Evolutionary conservation across 2,329 filamentous ascomycete genomes (phyloP).

Genomic region (Pseudogymnoascus sp.): DNA sequence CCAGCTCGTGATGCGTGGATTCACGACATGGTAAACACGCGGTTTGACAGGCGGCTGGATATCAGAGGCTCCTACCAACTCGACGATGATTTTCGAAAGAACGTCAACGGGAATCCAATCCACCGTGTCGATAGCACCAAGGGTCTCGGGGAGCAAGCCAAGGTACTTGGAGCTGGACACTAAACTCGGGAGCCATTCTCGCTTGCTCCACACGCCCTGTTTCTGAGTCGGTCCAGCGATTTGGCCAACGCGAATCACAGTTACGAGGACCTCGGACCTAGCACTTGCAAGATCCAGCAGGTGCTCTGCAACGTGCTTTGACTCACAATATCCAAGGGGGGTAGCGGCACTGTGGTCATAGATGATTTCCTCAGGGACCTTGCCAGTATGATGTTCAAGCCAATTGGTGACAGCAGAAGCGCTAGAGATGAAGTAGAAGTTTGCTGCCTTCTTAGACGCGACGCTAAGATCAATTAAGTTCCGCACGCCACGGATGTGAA

Average conservation of each 20-base stretch:
- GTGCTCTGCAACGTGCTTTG: slow-evolving; percentile 9
- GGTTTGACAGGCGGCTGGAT: no score
- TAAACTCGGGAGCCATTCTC: slow-evolving; percentile 35
- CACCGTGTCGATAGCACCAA: slow-evolving; percentile 29
- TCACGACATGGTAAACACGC: no score
- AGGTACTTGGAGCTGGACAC: slow-evolving; percentile 32
- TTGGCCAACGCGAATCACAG: slow-evolving; percentile 27
- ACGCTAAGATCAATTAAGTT: slow-evolving; percentile 25
- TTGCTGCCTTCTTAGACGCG: not conserved
- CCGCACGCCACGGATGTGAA: slow-evolving; percentile 28
- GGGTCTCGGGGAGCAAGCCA: slow-evolving; percentile 29
- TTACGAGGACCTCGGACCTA: no score
- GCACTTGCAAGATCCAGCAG: slow-evolving; percentile 14
- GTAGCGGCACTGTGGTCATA: slow-evolving; percentile 10
- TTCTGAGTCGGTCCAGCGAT: slow-evolving; percentile 23
- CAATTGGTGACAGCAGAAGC: slow-evolving; percentile 12
- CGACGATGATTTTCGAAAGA: slow-evolving; percentile 30
- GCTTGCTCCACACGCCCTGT: slow-evolving; percentile 31
- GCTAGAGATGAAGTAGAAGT: slow-evolving; percentile 18
- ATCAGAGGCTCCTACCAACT: slow-evolving; percentile 21
- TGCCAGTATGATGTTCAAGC: not conserved
- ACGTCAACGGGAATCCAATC: slow-evolving; percentile 39
- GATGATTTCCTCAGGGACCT: slow-evolving; percentile 26
- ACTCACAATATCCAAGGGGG: slow-evolving; percentile 16
- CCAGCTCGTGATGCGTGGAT: no score